Percentiles rank a stretch among this genome's conserved stretches.
Evolutionary conservation across 1,284 basidiomycete species (phyloP).

Genomic region (Marasmius oreades): DNA sequence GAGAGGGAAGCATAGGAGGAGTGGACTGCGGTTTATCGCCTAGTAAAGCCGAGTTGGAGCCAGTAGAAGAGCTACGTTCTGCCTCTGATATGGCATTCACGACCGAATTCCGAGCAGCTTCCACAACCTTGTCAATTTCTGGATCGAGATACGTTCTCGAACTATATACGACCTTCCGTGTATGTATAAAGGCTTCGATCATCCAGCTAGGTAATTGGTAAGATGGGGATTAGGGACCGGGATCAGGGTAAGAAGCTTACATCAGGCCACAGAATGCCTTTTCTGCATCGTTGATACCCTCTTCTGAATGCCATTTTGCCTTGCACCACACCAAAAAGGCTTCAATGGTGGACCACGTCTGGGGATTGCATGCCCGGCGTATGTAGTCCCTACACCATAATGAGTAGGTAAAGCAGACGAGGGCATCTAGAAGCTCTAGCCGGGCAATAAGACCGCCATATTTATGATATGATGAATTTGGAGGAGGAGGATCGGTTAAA

Average conservation of each 20-base stretch:
- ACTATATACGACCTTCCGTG: constrained; percentile 51
- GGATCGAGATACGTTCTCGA: constrained; percentile 38
- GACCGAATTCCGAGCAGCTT: constrained; percentile 36
- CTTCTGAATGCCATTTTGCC: constrained; percentile 60
- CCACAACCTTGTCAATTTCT: constrained; percentile 40
- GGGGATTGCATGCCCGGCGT: constrained; percentile 44
- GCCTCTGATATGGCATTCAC: constrained; percentile 44
- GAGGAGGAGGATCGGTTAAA: constrained; percentile 55
- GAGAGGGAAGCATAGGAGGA: constrained; percentile 72
- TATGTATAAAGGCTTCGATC: constrained; percentile 69
- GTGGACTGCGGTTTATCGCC: constrained; percentile 42
- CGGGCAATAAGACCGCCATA: constrained; percentile 67
- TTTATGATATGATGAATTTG: constrained; percentile 65
- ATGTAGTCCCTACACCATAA: constrained; percentile 67
- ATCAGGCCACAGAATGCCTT: constrained; percentile 72
- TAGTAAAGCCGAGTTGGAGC: constrained; percentile 32
- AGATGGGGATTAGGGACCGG: constrained; percentile 19
- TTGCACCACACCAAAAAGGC: constrained; percentile 65
- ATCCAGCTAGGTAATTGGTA: constrained; percentile 49
- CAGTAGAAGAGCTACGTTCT: constrained; percentile 34
- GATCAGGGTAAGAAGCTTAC: constrained; percentile 42
- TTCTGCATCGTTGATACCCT: constrained; percentile 62
- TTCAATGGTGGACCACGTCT: constrained; percentile 61
- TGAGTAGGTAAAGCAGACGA: constrained; percentile 71
- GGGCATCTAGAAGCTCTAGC: constrained; percentile 70